Base-by-base conservation (phyloP, 805 yeast genomes). In the Pichia scutulata region DNA sequence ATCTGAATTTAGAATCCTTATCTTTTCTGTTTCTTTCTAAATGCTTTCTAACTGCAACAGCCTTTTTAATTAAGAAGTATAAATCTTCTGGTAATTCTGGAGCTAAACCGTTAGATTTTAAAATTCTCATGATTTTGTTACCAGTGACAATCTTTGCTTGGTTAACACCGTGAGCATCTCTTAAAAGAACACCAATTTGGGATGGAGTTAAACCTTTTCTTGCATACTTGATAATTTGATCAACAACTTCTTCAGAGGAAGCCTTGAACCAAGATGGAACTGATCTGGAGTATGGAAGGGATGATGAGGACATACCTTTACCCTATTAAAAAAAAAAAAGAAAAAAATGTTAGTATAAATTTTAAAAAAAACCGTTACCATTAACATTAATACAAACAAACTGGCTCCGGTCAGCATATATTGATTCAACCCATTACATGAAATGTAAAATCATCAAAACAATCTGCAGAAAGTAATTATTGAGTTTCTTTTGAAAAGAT, bases 11-110 rank as follows among this genome's bases (percentile, higher is more conserved):
- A 68, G 99, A 93, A 81, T 93, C 99, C 85, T 93, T 92, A 81
- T 93, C 99, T 86, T 93, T 93, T 88, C 99, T 90, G 97, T 93
- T 93, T 80, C 95, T 88, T 82, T 93, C 99, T 74, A 93, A 86
- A 80, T 93, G 99, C 88, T 93, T 93, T 89, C 99, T 93, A 77
- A 95, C 97, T 64, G 97, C 72, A 70, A 93, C 98, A 73, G 99
- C 99, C 86, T 93, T 93, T 89, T 92, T 93, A 74, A 93, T 93
- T 78, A 93, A 86, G 80, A 78, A 90, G 93, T 93, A 93, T 70
- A 93, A 86, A 76, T 93, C 99, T 84, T 93, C 99, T 78, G 99
- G 99, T 71, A 93, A 86, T 80, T 93, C 99, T 76, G 99, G 98
- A 71, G 98, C 99, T 72, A 93, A 88, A 85, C 99, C 99, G 83